Base-by-base conservation (phyloP, 371 early-diverging fungal genomes). In the Lichtheimia ramosa region DNA sequence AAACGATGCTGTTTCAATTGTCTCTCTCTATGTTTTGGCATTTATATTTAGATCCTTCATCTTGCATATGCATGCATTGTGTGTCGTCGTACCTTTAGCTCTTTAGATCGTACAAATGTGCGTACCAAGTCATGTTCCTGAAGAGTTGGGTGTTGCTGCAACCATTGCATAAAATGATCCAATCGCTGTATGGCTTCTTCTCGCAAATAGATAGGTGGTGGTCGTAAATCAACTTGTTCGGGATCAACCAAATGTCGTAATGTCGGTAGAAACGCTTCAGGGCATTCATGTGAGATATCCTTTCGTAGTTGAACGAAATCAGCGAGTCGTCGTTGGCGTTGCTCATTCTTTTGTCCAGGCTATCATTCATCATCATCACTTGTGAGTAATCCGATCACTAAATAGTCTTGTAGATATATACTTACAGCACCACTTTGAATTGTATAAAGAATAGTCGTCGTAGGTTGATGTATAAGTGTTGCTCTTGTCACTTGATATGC, bases 201-300 rank as follows among this genome's bases (percentile, higher is more conserved):
- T 10, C 77, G 15, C 20, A 79, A 48, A 5, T 54, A 56, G 4
- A 62, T 61, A n/a, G 82, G 79, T 2, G 82, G 83, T 21, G 79
- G 79, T 13, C 69, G 63, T 3, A 79, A 56, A 39, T 75, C 71
- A 20, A 84, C 42, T 2, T 62, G 24, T 3, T 58, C 61, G 3
- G 83, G 81, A 24, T 79, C 69, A 18, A 66, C 52, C 13, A 82
- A 57, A 16, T 72, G 58, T 8, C 59, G 28, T 10, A 85, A 67
- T 1, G 81, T 75, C 0, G 85, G 85, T n/a, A 85, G 65, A 43
- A 79, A 81, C 0, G 68, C 43, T 49, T 85, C 85, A 0, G 85
- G 82, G 20, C 62, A 48, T 59, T 83, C 82, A 13, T 76, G 59
- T 5, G 81, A 25, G 39, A 82, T 39, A 20, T 75, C 73, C 42